Base-by-base conservation (phyloP, 306 rosid genomes). In the Citrullus colocynthis region DNA sequence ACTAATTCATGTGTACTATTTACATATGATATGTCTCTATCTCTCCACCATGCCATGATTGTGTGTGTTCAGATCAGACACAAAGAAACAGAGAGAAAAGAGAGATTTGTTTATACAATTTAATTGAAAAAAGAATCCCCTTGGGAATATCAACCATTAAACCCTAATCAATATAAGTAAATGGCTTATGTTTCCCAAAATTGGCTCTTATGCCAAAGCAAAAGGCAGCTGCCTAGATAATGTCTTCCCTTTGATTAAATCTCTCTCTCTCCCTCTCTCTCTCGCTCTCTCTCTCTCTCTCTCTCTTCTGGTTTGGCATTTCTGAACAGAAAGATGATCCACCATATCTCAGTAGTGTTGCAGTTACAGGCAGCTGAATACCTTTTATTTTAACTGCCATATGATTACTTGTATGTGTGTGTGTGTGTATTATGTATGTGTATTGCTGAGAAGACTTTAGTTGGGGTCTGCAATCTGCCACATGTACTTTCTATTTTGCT, bases 191-290 rank as follows among this genome's bases (percentile, higher is more conserved):
- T 87, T 87, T 71, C 93, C 93, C 78, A 83, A 88, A 80, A 61
- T 82, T 71, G 77, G 85, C 90, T 75, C 87, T 79, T 76, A 79
- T 86, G 91, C 91, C 89, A 88, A 94, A 83, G 90, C 87, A 84
- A 30, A 24, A 72, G 49, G 42, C 4, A 73, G 94, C 97, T 94
- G 97, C 86, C 93, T 86, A 81, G 28, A 6, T 30, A 65, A 87
- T 89, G 89, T 83, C 91, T 85, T 84, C 89, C 78, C 92, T 85
- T 48, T 88, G 81, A 90, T 85, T 88, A 81, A 84, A 85, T 92
- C 0, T 69, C n/a, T 9, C 10, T 3, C 6, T 24, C 0, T 12
- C 57, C n/a, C 75, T 69, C 12, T 42, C 7, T 44, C n/a, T 9
- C 10, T 3, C 6, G 13, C 0, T 12, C 57, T 39, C 75, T 69